A percentile compares a stretch with the other conserved stretches of the same genome.
phyloP scores from a whole-genome alignment of 352 stramenopile species.

The Phytophthora sojae region DNA sequence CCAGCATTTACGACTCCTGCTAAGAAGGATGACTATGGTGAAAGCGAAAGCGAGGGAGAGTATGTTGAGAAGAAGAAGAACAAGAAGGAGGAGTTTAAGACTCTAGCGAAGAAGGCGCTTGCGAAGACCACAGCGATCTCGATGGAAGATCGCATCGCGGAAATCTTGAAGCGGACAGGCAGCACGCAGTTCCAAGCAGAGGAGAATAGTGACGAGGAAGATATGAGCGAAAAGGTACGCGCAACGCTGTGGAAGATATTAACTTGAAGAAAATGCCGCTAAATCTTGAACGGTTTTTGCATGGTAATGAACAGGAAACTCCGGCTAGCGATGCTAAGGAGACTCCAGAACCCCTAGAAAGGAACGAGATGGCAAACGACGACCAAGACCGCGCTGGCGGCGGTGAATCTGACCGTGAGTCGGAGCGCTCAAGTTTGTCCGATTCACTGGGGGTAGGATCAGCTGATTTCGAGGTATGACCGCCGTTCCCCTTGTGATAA shows the following conservation, averaged over 20 bases:
- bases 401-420: slow-evolving; percentile 19
- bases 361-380: slow-evolving; percentile 5
- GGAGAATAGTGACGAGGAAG: slow-evolving; percentile 35
- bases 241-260: not conserved
- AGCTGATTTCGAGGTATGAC: slow-evolving; percentile 78
- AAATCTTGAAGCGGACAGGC: slow-evolving; percentile 83
- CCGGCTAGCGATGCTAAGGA: slow-evolving; percentile 15
- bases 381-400: not conserved
- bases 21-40: slow-evolving; percentile 1
- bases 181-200: slow-evolving; percentile 49
- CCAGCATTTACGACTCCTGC: slow-evolving; percentile 34
- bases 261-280: not conserved
- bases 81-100: slow-evolving; percentile 39
- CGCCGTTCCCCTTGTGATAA: not conserved
- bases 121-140: slow-evolving; percentile 39
- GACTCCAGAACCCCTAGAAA: not conserved
- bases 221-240: slow-evolving; percentile 27
- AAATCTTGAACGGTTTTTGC: not conserved
- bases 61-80: slow-evolving; percentile 35
- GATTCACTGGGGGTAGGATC: slow-evolving; percentile 83
- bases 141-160: slow-evolving; percentile 76
- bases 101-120: slow-evolving; percentile 36
- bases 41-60: slow-evolving; percentile 32
- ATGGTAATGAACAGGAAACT: slow-evolving; percentile 12
- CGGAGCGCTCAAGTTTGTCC: slow-evolving; percentile 52